Conservation (phyloP, 2,329 filamentous ascomycete genomes). For the Colletotrichum siamense region DNA sequence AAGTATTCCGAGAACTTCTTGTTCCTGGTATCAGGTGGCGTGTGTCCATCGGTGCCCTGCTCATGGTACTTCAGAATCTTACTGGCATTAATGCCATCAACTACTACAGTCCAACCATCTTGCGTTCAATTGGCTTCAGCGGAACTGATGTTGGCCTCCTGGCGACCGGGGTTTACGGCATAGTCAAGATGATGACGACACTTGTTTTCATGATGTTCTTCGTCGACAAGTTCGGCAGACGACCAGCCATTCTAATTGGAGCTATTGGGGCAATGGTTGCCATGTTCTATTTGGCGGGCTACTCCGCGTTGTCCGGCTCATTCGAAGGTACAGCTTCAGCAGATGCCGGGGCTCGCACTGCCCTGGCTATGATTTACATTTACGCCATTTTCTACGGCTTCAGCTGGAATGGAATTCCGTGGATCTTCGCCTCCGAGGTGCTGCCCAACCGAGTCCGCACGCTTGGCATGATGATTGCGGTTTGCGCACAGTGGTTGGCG, state of each 20-base stretch:
- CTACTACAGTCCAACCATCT: not conserved
- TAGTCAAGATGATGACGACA: not conserved
- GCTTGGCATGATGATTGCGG: not conserved
- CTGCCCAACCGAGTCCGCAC: not conserved
- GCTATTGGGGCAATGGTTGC: not conserved
- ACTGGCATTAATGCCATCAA: not conserved
- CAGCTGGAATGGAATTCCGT: not conserved
- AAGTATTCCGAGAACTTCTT: not conserved
- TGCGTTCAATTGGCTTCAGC: not conserved
- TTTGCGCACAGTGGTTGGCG: not conserved
- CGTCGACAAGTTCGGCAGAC: not conserved
- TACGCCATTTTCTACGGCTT: not conserved
- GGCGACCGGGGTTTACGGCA: not conserved
- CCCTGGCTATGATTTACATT: not conserved
- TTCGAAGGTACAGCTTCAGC: not conserved
- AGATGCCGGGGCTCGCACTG: not conserved
- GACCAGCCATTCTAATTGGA: not conserved
- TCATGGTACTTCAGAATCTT: not conserved
- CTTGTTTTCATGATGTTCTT: not conserved
- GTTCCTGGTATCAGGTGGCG: not conserved
- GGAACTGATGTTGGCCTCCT: not conserved
- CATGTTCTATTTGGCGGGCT: not conserved
- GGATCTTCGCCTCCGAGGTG: not conserved
- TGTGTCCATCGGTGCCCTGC: not conserved
- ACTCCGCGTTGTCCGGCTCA: not conserved